Conservation (phyloP, 2,329 filamentous ascomycete species). For the Plenodomus biglobosus region DNA sequence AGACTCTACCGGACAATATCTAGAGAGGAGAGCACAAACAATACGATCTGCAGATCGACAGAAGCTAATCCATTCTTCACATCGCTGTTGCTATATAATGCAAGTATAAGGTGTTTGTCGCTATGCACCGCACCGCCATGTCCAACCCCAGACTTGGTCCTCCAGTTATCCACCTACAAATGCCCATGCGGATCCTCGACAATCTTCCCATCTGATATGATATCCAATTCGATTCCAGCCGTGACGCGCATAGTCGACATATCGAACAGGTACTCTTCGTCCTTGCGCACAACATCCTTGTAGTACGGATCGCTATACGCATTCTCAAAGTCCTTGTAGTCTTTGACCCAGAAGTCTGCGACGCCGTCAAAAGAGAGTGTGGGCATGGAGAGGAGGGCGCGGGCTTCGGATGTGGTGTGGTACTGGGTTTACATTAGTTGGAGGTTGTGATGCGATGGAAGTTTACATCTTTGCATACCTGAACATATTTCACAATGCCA, state of each 20-base stretch:
- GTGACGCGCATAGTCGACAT: constrained; percentile 6
- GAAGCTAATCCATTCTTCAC: too few relatives aligned
- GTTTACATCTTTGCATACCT: too few relatives aligned
- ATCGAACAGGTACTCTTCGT: constrained; percentile 28
- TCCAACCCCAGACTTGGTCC: too few relatives aligned
- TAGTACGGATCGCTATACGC: constrained; percentile 29
- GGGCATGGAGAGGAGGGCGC: constrained; percentile 16
- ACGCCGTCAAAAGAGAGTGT: constrained; percentile 23
- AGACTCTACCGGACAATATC: too few relatives aligned
- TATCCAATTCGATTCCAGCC: constrained; percentile 5
- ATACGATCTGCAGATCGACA: too few relatives aligned
- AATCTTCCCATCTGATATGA: constrained; percentile 4
- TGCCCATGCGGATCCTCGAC: background rate
- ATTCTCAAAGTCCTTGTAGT: constrained; percentile 26
- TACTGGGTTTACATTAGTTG: too few relatives aligned
- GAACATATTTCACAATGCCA: constrained; percentile 27
- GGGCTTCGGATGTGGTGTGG: constrained; percentile 22
- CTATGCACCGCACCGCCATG: too few relatives aligned
- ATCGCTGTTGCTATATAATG: too few relatives aligned
- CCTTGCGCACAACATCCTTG: constrained; percentile 18
- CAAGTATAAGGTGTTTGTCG: too few relatives aligned
- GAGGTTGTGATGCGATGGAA: too few relatives aligned
- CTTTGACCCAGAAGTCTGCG: constrained; percentile 30
- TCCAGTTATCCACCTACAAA: background rate
- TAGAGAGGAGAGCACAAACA: too few relatives aligned